Evolutionary conservation across 306 rosid species (phyloP).

Genomic region (Citrullus colocynthis): DNA sequence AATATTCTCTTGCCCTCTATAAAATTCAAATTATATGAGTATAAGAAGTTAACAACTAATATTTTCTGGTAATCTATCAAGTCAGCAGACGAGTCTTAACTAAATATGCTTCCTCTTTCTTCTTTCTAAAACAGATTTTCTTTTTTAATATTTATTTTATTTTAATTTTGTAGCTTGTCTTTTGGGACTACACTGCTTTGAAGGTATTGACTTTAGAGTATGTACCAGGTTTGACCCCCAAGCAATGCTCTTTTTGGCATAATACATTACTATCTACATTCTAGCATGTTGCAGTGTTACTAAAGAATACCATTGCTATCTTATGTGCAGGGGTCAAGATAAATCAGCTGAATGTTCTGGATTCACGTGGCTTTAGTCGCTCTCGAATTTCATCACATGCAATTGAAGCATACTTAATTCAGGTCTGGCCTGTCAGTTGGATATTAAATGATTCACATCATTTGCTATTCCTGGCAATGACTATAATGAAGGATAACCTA

Average conservation of each 20-base stretch:
- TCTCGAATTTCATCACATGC: conserved; percentile 57
- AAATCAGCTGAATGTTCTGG: conserved; percentile 44
- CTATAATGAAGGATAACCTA: background rate
- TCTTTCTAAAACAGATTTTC: background rate
- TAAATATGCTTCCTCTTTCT: background rate
- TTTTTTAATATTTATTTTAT: background rate
- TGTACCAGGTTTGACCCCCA: conserved; percentile 71
- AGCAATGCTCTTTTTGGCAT: conserved; percentile 9
- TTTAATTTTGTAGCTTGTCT: conserved; percentile 47
- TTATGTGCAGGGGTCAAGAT: conserved; percentile 56
- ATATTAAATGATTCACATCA: background rate
- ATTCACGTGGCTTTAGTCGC: conserved; percentile 51
- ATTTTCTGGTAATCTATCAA: background rate
- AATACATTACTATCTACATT: background rate
- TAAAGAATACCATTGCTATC: background rate
- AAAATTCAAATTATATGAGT: background rate
- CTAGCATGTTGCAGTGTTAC: background rate
- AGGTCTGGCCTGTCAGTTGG: conserved; percentile 32
- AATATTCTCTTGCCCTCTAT: conserved; percentile 6
- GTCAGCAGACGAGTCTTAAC: background rate
- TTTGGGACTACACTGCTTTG: conserved; percentile 82
- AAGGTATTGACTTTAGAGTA: conserved; percentile 90
- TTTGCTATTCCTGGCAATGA: background rate
- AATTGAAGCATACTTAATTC: conserved; percentile 85
- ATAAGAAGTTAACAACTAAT: background rate